phyloP scores from a whole-genome alignment of 805 yeast species.

The Starmerella sp. region DNA sequence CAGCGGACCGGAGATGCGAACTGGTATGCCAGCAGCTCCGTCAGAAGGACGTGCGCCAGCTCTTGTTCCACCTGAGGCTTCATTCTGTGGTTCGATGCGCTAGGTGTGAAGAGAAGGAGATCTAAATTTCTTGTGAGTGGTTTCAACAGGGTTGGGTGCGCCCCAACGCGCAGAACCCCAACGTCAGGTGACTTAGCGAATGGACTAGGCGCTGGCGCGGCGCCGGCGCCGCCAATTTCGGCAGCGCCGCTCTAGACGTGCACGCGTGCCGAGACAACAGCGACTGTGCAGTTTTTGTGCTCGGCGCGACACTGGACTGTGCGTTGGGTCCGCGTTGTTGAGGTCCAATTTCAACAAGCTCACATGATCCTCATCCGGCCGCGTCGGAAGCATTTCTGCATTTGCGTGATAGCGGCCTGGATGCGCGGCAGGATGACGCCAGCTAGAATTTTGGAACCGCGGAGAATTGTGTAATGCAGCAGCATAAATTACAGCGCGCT shows the following conservation, averaged over 20 bases:
- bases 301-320: too few relatives aligned
- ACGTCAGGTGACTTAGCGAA: background rate
- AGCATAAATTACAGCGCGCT: too few relatives aligned
- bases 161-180: constrained; percentile 7
- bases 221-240: too few relatives aligned
- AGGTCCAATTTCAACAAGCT: background rate
- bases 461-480: too few relatives aligned
- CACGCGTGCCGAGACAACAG: too few relatives aligned
- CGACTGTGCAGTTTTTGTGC: too few relatives aligned
- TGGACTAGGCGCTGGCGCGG: too few relatives aligned
- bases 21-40: constrained; percentile 95
- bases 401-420: too few relatives aligned
- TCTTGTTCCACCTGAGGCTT: constrained; percentile 96
- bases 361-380: background rate
- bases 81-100: constrained; percentile 33
- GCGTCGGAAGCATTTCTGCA: too few relatives aligned
- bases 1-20: constrained; percentile 99
- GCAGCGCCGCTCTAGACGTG: too few relatives aligned
- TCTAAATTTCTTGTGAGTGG: constrained; percentile 4
- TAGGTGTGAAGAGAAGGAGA: constrained; percentile 1
- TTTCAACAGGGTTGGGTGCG: constrained; percentile 6
- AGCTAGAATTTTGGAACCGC: too few relatives aligned
- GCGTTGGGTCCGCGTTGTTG: background rate
- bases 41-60: constrained; percentile 83
- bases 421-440: too few relatives aligned